Conservation (phyloP, 257 asterid genomes). For the Solanum verrucosum region DNA sequence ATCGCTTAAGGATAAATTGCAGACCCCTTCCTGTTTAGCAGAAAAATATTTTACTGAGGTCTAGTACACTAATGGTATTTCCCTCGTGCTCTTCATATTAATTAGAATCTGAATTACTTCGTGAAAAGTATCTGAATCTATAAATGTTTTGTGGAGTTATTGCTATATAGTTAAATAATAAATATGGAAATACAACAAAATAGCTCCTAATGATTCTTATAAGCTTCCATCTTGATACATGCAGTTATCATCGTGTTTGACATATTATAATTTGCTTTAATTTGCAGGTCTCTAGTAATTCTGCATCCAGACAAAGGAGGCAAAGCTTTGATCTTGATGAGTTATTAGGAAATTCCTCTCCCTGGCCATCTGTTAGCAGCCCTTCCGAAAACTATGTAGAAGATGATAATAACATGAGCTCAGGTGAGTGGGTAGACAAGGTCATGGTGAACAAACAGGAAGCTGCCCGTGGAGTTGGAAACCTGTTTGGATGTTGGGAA, state of each 20-base stretch:
- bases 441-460: slow-evolving; percentile 93
- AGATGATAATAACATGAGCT: slow-evolving; percentile 55
- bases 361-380: slow-evolving; percentile 74
- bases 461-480: slow-evolving; percentile 18
- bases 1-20: background rate
- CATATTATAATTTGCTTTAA: background rate
- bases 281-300: slow-evolving; percentile 41
- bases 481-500: slow-evolving; percentile 35
- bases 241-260: background rate
- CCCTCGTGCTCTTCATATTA: background rate
- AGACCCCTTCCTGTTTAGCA: background rate
- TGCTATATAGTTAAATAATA: background rate
- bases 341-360: slow-evolving; percentile 62
- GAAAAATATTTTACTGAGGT: background rate
- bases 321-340: slow-evolving; percentile 73
- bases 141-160: background rate
- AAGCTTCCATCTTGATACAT: background rate
- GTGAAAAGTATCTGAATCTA: background rate
- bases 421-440: slow-evolving; percentile 97
- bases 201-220: background rate
- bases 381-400: slow-evolving; percentile 34
- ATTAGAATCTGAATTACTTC: background rate
- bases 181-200: background rate
- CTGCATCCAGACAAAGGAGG: slow-evolving; percentile 45
- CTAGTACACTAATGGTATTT: background rate